phyloP scores from a whole-genome alignment of 768 basidiomycete genomes.

The Harrya chromipes region DNA sequence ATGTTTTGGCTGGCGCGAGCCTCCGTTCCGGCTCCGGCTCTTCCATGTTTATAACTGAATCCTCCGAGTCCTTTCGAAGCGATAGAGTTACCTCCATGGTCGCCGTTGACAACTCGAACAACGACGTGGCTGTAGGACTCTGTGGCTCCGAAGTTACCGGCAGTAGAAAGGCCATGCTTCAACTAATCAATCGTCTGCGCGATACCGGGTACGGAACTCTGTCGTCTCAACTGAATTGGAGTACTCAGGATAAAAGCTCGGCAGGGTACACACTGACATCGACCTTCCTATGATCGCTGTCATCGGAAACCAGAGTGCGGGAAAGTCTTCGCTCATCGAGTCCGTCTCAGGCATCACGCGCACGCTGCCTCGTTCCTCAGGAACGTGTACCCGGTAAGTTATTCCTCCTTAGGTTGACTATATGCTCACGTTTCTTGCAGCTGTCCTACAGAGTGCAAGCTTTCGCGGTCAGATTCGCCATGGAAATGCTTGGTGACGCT shows the following conservation, averaged over 20 bases:
- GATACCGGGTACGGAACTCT: constrained; percentile 50
- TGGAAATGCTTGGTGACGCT: constrained; percentile 56
- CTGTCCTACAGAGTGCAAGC: constrained; percentile 57
- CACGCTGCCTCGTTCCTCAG: constrained; percentile 65
- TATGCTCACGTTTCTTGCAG: constrained; percentile 26
- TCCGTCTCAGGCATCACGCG: constrained; percentile 73
- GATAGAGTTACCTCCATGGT: too few species aligned
- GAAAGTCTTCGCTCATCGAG: constrained; percentile 77
- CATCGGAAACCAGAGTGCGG: constrained; percentile 69
- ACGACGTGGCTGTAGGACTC: constrained; percentile 44
- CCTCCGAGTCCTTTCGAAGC: neutral
- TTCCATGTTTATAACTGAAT: neutral
- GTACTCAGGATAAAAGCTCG: neutral
- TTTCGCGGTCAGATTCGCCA: constrained; percentile 36
- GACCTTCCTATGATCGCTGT: constrained; percentile 74
- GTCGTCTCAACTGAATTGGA: neutral
- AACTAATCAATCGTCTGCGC: constrained; percentile 57
- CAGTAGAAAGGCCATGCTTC: constrained; percentile 49
- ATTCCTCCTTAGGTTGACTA: neutral
- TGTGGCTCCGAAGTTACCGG: constrained; percentile 44
- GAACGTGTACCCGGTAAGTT: constrained; percentile 45
- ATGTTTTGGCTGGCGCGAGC: too few species aligned
- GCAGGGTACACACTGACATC: constrained; percentile 64
- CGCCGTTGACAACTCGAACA: neutral
- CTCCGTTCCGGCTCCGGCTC: neutral